These are phyloP conservation scores for Cercospora zeae-maydis DNA, from an alignment of 2,329 filamentous ascomycete genomes.

Conservation along the genomic window DNA sequence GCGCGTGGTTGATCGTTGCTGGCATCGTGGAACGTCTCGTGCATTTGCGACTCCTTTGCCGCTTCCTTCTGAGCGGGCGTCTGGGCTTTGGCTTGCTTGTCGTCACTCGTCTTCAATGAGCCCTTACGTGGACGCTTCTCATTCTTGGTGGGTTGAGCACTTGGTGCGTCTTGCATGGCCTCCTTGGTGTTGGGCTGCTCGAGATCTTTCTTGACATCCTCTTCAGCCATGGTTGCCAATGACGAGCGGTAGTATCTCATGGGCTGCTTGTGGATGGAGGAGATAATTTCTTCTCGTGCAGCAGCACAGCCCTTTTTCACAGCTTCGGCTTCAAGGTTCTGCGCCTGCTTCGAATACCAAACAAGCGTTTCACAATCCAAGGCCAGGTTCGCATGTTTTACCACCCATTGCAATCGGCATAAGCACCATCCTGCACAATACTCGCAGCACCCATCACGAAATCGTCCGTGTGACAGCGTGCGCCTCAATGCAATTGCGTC, in stretches of 20 bases:
- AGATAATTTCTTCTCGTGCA: neutral
- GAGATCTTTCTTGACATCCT: neutral
- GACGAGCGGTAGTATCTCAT: constrained; percentile 5
- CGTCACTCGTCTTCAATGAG: neutral
- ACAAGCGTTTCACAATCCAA: constrained; percentile 6
- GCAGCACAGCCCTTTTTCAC: constrained; percentile 6
- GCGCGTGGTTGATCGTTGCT: neutral
- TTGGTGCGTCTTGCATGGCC: neutral
- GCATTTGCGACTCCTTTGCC: constrained; percentile 9
- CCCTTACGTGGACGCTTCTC: neutral
- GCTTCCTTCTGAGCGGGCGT: constrained; percentile 8
- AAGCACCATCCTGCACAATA: neutral
- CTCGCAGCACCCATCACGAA: neutral
- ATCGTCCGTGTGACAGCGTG: neutral
- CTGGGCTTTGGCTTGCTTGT: neutral
- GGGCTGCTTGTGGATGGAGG: neutral
- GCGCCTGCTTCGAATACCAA: constrained; percentile 5
- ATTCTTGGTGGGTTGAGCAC: constrained; percentile 4
- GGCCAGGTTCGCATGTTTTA: constrained; percentile 3
- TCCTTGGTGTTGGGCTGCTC: neutral
- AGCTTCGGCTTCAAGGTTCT: constrained; percentile 5
- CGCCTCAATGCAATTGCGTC: neutral
- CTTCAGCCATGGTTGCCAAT: constrained; percentile 8
- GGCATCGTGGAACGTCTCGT: constrained; percentile 11
- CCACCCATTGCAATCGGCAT: constrained; percentile 4